Evolutionary conservation across 2,329 filamentous ascomycete species (phyloP).

Genomic region (Torrubiella hemipterigena): DNA sequence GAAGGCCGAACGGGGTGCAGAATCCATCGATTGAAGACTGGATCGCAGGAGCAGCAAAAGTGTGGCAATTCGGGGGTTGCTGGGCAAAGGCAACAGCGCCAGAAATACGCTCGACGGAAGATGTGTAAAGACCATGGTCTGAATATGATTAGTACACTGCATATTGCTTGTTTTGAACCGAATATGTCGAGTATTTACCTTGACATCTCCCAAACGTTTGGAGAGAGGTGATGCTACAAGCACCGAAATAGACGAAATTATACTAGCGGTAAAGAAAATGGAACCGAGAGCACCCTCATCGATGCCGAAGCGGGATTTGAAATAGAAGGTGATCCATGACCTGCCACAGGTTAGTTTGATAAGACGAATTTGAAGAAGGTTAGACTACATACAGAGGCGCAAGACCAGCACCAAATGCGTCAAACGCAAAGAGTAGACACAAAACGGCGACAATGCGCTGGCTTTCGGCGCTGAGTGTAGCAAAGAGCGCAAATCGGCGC

Average conservation of each 20-base stretch:
- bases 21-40: constrained; percentile 56
- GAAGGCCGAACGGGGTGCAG: constrained; percentile 58
- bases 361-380: constrained; percentile 34
- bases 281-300: constrained; percentile 37
- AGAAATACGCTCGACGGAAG: constrained; percentile 57
- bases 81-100: constrained; percentile 47
- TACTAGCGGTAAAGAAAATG: constrained; percentile 41
- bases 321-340: constrained; percentile 47
- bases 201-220: constrained; percentile 48
- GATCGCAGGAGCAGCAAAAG: constrained; percentile 50
- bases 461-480: constrained; percentile 45
- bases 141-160: not conserved
- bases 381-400: constrained; percentile 41
- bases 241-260: constrained; percentile 38
- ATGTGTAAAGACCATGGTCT: constrained; percentile 66
- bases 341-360: constrained; percentile 36
- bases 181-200: constrained; percentile 31
- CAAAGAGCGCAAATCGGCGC: constrained; percentile 25
- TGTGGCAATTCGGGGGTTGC: constrained; percentile 39
- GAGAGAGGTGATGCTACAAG: constrained; percentile 42
- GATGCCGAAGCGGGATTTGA: constrained; percentile 34
- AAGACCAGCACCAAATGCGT: constrained; percentile 60
- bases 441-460: constrained; percentile 44
- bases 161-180: too few relatives aligned
- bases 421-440: constrained; percentile 55